phyloP scores from a whole-genome alignment of 176 grass and related monocot genomes.

The Oryza coarctata region DNA sequence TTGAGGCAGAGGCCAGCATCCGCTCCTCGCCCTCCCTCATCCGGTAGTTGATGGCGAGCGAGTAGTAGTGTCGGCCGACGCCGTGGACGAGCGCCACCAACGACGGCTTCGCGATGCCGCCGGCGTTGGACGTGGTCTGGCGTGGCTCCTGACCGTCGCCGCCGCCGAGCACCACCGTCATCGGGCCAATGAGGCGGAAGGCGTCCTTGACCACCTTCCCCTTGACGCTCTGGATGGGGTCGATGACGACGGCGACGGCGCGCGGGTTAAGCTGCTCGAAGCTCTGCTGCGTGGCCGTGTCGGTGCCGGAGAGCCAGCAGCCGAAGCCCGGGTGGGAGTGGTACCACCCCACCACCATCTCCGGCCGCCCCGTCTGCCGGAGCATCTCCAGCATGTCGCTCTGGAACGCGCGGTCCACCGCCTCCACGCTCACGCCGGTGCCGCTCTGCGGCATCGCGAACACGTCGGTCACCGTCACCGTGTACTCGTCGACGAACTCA shows the following conservation, averaged over 20 bases:
- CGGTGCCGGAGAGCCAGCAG: slow-evolving; percentile 72
- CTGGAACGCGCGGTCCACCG: not conserved
- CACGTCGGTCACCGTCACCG: not conserved
- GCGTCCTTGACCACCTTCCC: slow-evolving; percentile 65
- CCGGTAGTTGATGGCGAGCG: slow-evolving; percentile 4
- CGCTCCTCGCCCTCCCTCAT: not conserved
- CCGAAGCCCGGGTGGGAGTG: slow-evolving; percentile 40
- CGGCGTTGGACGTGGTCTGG: slow-evolving; percentile 69
- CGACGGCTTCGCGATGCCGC: slow-evolving; percentile 54
- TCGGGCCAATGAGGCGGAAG: slow-evolving; percentile 41
- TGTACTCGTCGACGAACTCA: not conserved
- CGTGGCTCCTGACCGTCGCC: slow-evolving; percentile 52
- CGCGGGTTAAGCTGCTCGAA: slow-evolving; percentile 70
- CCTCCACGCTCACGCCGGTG: not conserved
- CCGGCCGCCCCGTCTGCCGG: not conserved
- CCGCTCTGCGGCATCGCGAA: not conserved
- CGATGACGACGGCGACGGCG: slow-evolving; percentile 67
- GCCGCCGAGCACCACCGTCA: slow-evolving; percentile 47
- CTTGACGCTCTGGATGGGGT: slow-evolving; percentile 75
- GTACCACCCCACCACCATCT: not conserved
- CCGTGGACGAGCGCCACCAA: slow-evolving; percentile 39
- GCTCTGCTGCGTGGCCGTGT: slow-evolving; percentile 68
- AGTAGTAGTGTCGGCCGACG: not conserved
- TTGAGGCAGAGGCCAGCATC: slow-evolving; percentile 9
- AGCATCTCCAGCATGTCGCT: not conserved